Base-by-base conservation (phyloP, 2,329 filamentous ascomycete species). In the Teratosphaeria gauchensis region DNA sequence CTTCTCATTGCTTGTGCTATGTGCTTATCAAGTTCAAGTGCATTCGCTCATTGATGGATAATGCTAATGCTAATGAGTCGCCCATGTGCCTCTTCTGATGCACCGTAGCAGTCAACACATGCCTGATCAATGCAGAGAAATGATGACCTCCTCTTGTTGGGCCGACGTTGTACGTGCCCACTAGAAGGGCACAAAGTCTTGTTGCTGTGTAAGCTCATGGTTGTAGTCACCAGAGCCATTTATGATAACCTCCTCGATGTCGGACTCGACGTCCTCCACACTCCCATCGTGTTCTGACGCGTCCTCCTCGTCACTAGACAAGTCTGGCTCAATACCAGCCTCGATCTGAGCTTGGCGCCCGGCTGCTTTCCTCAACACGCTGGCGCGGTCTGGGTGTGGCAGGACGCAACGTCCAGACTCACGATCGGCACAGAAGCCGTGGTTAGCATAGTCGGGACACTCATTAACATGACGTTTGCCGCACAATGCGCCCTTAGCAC, bases 361-460 rank as follows among this genome's bases (percentile, higher is more conserved):
- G 59, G 76, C 76, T 66, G 81, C 79, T 73, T 82, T 83, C 73
- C 83, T 81, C 72, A 87, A 86, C 69, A 90, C 88, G 68, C 89
- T 91, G 71, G 91, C 91, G 75, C 89, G 86, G 76, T 94, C 89
- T 72, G 92, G 84, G 76, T 99, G 94, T 60, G 85, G 88, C 57
- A 96, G 82, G 72, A 87, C 88, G 79, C 92, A 97, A 65, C 86
- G 85, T 28, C 66, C 64, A 51, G 65, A 63, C 55, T 65, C 63
- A 74, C 86, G 85, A 72, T 83, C 85, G 72, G 85, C 85, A 83
- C 94, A 99, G 62, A 80, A 79, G 68, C 92, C 92, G 61, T 84
- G 90, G 76, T 96, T 95, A 81, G 90, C 89, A 78, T 95, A 96
- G 73, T 95, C 89, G 62, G 94, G 92, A 74, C 94, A 97, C 74